Conservation (phyloP, 2,329 filamentous ascomycete genomes). For the Monilinia aucupariae region DNA sequence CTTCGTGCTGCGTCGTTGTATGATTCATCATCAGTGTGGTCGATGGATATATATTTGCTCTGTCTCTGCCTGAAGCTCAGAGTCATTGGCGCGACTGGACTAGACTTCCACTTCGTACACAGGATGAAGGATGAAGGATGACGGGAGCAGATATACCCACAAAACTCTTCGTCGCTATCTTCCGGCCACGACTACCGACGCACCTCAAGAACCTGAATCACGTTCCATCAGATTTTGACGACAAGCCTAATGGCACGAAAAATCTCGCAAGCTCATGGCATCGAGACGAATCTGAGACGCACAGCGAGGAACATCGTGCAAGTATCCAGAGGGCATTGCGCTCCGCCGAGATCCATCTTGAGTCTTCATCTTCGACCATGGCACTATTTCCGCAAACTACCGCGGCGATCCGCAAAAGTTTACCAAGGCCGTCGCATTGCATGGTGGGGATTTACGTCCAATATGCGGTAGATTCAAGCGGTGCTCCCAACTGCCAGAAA, state of each 20-base stretch:
- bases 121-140: too few species aligned
- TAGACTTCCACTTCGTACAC: too few species aligned
- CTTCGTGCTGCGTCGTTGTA: too few species aligned
- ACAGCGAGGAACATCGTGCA: constrained; percentile 12
- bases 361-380: constrained; percentile 37
- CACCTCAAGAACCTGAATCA: too few species aligned
- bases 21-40: too few species aligned
- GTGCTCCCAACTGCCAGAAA: constrained; percentile 29
- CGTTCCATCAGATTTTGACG: too few species aligned
- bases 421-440: constrained; percentile 37
- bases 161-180: too few species aligned
- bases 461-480: constrained; percentile 32
- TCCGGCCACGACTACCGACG: too few species aligned
- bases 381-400: constrained; percentile 37
- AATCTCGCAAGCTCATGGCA: constrained; percentile 20
- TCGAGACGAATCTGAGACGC: neutral
- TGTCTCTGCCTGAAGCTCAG: too few species aligned
- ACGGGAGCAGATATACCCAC: too few species aligned
- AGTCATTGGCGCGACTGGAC: too few species aligned
- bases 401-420: constrained; percentile 28
- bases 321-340: constrained; percentile 9
- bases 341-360: constrained; percentile 18
- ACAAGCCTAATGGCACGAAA: constrained; percentile 19
- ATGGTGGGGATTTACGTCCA: constrained; percentile 37
- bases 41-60: too few species aligned